Evolutionary conservation across 495 filamentous ascomycete genomes (phyloP).

Genomic region (Penicillium pancosmium): DNA sequence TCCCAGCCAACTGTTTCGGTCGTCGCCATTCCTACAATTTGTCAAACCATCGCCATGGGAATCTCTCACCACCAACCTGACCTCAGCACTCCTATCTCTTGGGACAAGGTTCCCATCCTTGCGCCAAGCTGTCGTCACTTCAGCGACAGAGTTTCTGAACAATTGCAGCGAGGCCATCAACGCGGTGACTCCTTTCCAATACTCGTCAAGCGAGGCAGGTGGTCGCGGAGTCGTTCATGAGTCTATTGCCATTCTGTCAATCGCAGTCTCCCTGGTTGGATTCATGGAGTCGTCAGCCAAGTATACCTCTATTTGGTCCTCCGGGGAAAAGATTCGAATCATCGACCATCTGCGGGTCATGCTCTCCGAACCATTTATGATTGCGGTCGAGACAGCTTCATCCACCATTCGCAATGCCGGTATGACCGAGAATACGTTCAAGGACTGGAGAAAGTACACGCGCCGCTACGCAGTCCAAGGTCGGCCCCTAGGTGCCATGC

Average conservation of each 20-base stretch:
- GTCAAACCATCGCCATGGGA: conserved; percentile 92
- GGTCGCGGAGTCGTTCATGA: conserved; percentile 59
- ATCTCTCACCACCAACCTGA: conserved; percentile 74
- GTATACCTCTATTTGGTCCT: conserved; percentile 77
- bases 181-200: conserved; percentile 32
- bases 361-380: conserved; percentile 79
- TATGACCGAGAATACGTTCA: conserved; percentile 49
- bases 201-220: conserved; percentile 50
- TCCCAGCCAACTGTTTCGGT: conserved; percentile 71
- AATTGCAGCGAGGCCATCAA: conserved; percentile 61
- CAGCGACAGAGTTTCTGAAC: conserved; percentile 67
- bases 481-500: conserved; percentile 87
- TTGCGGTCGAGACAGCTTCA: conserved; percentile 82
- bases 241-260: conserved; percentile 66
- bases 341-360: conserved; percentile 69
- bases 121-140: conserved; percentile 59
- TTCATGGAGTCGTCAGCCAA: conserved; percentile 81
- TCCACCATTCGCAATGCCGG: conserved; percentile 76
- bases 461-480: conserved; percentile 79
- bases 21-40: conserved; percentile 78
- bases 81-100: conserved; percentile 75
- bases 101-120: conserved; percentile 69
- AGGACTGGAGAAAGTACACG: conserved; percentile 80
- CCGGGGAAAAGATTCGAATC: conserved; percentile 68
- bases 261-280: conserved; percentile 80